These are phyloP conservation scores for Arachis monticola DNA, from an alignment of 331 rosid genomes.

Conservation along the genomic window DNA sequence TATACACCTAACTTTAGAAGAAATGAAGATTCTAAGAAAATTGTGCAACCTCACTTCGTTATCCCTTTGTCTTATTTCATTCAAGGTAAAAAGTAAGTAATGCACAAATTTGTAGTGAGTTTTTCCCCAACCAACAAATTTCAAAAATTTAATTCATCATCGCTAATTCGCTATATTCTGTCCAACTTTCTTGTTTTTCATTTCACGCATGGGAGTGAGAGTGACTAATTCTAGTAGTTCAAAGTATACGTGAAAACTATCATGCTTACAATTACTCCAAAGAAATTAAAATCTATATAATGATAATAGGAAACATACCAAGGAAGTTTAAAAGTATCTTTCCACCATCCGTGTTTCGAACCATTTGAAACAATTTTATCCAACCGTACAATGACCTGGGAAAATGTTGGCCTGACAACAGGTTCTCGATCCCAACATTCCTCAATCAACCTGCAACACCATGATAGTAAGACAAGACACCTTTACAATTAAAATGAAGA, in stretches of 20 bases:
- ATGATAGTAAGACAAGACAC: constrained; percentile 33
- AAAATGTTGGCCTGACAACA: constrained; percentile 84
- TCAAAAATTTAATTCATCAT: not conserved
- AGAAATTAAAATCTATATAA: constrained; percentile 24
- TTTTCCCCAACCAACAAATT: not conserved
- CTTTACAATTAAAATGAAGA: constrained; percentile 27
- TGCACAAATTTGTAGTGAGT: not conserved
- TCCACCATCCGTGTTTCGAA: constrained; percentile 99
- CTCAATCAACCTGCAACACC: constrained; percentile 79
- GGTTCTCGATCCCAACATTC: constrained; percentile 94
- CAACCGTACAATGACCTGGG: constrained; percentile 77
- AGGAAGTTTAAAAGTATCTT: constrained; percentile 95
- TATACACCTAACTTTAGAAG: not conserved
- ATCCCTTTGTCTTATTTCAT: constrained; percentile 13
- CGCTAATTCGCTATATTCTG: not conserved
- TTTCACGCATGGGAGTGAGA: not conserved
- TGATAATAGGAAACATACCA: constrained; percentile 64
- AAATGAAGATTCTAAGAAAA: not conserved
- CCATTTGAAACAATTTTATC: constrained; percentile 80
- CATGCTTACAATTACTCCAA: constrained; percentile 20
- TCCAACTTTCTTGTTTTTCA: not conserved
- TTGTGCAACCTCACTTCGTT: not conserved
- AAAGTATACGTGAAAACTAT: not conserved
- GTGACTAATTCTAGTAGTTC: constrained; percentile 30
- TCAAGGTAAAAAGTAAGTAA: not conserved